Evolutionary conservation across 768 basidiomycete species (phyloP).

Genomic region (Collybia sordida): DNA sequence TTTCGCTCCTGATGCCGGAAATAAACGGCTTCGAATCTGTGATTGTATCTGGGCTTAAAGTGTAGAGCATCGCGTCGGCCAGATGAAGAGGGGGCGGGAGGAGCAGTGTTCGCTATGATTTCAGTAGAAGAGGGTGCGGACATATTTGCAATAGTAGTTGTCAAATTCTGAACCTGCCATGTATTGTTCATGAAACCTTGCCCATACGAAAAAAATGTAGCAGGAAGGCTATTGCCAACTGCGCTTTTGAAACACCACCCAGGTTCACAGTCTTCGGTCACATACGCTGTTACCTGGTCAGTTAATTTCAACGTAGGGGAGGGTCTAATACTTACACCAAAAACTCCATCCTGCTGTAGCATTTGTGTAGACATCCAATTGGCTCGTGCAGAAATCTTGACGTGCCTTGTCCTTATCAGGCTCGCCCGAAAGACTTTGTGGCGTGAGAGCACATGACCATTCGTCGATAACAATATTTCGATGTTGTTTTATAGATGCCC

Average conservation of each 20-base stretch:
- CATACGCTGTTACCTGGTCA: constrained; percentile 41
- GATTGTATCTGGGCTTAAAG: constrained; percentile 3
- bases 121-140: constrained; percentile 11
- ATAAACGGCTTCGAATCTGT: constrained; percentile 27
- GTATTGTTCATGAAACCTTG: constrained; percentile 9
- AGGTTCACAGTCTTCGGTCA: constrained; percentile 57
- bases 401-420: constrained; percentile 41
- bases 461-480: constrained; percentile 74
- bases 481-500: constrained; percentile 22
- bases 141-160: constrained; percentile 7
- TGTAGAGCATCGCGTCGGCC: not conserved
- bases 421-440: constrained; percentile 51
- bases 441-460: constrained; percentile 79
- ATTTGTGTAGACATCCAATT: constrained; percentile 57
- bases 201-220: constrained; percentile 55
- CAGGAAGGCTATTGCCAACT: constrained; percentile 55
- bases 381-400: constrained; percentile 53
- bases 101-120: constrained; percentile 5
- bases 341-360: constrained; percentile 65
- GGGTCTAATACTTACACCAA: constrained; percentile 52
- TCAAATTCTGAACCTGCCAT: constrained; percentile 2
- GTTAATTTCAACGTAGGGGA: not conserved
- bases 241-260: constrained; percentile 73
- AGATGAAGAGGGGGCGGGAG: not conserved
- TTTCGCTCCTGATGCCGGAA: constrained; percentile 12